Conservation (phyloP, 2,329 filamentous ascomycete species). For the Neobulgaria alba region DNA sequence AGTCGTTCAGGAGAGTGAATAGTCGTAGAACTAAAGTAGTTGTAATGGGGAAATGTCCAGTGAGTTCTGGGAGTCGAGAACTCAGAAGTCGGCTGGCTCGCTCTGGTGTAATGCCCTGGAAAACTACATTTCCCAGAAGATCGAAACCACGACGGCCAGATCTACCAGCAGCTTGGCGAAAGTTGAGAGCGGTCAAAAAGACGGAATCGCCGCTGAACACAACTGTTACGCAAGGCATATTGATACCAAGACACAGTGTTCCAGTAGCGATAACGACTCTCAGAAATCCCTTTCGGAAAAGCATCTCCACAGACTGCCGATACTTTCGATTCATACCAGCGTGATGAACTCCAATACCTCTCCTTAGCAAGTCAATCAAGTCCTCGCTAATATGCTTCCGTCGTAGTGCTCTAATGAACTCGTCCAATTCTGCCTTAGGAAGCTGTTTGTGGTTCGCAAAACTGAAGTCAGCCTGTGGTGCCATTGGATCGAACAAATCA, state of each 20-base stretch:
- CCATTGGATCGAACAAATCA: conserved; percentile 59
- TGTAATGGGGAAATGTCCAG: conserved; percentile 70
- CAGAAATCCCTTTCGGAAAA: conserved; percentile 66
- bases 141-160: conserved; percentile 76
- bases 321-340: conserved; percentile 73
- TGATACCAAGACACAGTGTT: conserved; percentile 69
- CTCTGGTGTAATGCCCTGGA: conserved; percentile 52
- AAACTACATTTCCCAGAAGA: conserved; percentile 72
- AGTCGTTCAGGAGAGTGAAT: conserved; percentile 58
- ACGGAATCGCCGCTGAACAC: conserved; percentile 68
- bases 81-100: conserved; percentile 64
- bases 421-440: conserved; percentile 48
- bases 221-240: conserved; percentile 77
- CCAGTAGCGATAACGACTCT: conserved; percentile 67
- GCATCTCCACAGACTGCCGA: conserved; percentile 62
- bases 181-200: conserved; percentile 67
- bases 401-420: conserved; percentile 43
- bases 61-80: conserved; percentile 63
- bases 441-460: conserved; percentile 57
- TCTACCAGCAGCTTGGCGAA: conserved; percentile 67
- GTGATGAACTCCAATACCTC: conserved; percentile 71
- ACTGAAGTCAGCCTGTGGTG: conserved; percentile 53
- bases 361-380: conserved; percentile 51
- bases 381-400: conserved; percentile 40
- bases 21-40: conserved; percentile 63